These are phyloP conservation scores for Persicaria maculosa DNA, from an alignment of 148 eudicot genomes.

Conservation along the genomic window DNA sequence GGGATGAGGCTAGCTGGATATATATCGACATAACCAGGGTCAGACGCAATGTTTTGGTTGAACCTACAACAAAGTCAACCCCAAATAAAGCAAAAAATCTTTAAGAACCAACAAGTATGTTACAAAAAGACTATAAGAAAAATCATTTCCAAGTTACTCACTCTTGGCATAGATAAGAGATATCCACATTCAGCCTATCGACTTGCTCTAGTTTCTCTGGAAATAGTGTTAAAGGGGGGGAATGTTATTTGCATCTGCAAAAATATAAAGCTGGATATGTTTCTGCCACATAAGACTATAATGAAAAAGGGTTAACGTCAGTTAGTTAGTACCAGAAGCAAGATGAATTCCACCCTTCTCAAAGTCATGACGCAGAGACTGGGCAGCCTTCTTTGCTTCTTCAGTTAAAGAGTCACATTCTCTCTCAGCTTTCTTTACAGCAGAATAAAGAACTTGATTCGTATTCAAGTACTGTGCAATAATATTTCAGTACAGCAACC, in stretches of 20 bases:
- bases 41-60: constrained; percentile 56
- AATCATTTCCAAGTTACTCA: constrained; percentile 29
- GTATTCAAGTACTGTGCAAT: constrained; percentile 66
- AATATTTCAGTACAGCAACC: constrained; percentile 5
- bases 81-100: neutral
- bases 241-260: neutral
- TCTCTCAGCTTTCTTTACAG: constrained; percentile 74
- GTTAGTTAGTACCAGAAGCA: constrained; percentile 37
- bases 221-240: neutral
- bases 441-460: constrained; percentile 62
- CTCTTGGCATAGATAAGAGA: constrained; percentile 57
- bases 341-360: constrained; percentile 99
- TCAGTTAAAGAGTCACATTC: constrained; percentile 34
- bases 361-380: constrained; percentile 67
- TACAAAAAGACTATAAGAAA: neutral
- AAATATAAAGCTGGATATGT: neutral
- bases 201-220: constrained; percentile 72
- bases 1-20: constrained; percentile 77
- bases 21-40: constrained; percentile 93
- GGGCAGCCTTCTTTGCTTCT: constrained; percentile 78
- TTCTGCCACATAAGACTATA: neutral
- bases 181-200: constrained; percentile 59
- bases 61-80: constrained; percentile 41
- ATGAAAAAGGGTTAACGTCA: neutral
- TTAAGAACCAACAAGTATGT: neutral